These are phyloP conservation scores for Domatiomyces globalis DNA, from an alignment of 2,329 filamentous ascomycete genomes.

Conservation along the genomic window DNA sequence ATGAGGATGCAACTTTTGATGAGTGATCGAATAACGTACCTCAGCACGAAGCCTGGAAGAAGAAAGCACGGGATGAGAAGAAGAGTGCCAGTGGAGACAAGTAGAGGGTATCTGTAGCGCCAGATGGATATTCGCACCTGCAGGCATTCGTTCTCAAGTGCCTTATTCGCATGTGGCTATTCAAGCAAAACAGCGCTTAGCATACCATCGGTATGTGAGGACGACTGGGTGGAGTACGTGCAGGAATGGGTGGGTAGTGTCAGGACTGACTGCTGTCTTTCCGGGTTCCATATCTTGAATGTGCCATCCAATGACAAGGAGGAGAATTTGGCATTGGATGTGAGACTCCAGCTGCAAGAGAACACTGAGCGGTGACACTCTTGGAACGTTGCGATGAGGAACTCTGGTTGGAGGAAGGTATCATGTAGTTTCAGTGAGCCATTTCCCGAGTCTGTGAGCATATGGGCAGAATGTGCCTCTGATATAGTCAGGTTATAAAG, in stretches of 20 bases:
- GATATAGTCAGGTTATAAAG: constrained; percentile 94
- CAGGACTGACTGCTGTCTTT: constrained; percentile 54
- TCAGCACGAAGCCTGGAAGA: constrained; percentile 34
- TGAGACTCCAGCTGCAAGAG: constrained; percentile 79
- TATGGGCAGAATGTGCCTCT: constrained; percentile 89
- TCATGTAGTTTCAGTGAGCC: constrained; percentile 96
- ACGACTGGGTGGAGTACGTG: constrained; percentile 86
- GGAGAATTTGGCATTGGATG: constrained; percentile 79
- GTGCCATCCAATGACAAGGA: constrained; percentile 94
- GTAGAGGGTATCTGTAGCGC: constrained; percentile 69
- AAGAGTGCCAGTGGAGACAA: constrained; percentile 28
- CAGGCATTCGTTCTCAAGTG: constrained; percentile 80
- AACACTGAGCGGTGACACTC: constrained; percentile 92
- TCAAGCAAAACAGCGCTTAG: constrained; percentile 77
- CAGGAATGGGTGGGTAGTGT: constrained; percentile 87
- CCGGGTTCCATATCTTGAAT: constrained; percentile 94
- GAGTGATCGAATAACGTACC: constrained; percentile 17
- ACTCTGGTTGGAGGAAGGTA: constrained; percentile 55
- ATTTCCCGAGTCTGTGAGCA: constrained; percentile 78
- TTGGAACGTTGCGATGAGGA: constrained; percentile 80
- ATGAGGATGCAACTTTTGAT: too few species aligned
- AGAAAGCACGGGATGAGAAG: constrained; percentile 34
- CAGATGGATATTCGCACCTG: constrained; percentile 76
- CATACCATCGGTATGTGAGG: constrained; percentile 70
- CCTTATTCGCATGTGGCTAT: constrained; percentile 79